Evolutionary conservation across 2,329 filamentous ascomycete species (phyloP), one percentile per base, ranked within the genome.

Genomic region (Epichloe sp.): DNA sequence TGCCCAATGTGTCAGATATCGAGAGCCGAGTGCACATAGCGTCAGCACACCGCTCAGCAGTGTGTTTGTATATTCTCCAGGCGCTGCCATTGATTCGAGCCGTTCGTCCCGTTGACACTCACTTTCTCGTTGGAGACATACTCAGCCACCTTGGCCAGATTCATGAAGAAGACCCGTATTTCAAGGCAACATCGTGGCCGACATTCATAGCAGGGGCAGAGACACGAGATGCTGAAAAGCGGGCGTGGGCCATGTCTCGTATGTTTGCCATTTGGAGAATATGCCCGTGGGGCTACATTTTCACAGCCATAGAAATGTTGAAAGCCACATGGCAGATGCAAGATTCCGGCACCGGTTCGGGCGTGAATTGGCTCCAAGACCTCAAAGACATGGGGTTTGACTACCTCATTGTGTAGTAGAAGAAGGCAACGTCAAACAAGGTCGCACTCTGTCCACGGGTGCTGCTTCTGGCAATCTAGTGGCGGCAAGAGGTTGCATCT

Each of bases 141-240:
- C 63, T 79, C 2, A 57, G 63, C n/a, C 72, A 79, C 53, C 65
- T 80, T 23, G 71, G 70, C 5, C 64, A 68, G 49, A 69, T 81
- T 37, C 67, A 66, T 31, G 68, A 71, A 19, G 61, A 67, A 3
- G 75, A 78, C 57, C 69, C 71, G 6, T 69, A 79, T 42, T 80
- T 78, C 66, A 80, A 79, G 59, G 78, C 74, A 7, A 78, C 76
- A 3, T 74, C 74, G n/a, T 81, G 77, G 77, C 76, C 78, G 1
- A 68, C 76, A 0, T 80, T 80, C 55, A 71, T 81, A 34, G 75
- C 75, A 2, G 78, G 78, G 1, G 77, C 77, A 0, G 77, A 80
- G 57, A 73, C 74, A 3, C 68, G 69, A 42, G 69, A 76, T 49
- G 61, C 65, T 0, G 63, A 66, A 37, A 72, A 71, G 52, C 67